Evolutionary conservation across 805 yeast species (phyloP), one percentile per base, ranked within the genome.

Genomic region (Pichia nakasei): DNA sequence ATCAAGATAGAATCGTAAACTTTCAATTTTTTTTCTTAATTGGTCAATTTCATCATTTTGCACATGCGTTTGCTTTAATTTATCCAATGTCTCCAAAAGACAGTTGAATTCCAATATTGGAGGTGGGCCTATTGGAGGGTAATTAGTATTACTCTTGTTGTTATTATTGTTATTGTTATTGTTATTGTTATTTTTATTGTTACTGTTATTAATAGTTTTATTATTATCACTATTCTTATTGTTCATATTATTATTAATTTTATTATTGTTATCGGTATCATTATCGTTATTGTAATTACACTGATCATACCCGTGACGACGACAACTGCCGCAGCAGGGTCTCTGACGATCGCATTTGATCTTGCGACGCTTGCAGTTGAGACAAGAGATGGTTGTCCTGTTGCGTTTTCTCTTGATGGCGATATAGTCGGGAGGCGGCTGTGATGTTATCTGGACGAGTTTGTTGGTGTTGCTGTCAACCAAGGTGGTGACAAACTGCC

Each of bases 331-430:
- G 47, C 70, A 65, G 15, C 45, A 47, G 9, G 69, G 70, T 52
- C 58, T 56, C 9, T 37, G 42, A 22, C 66, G 51, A 45, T 65
- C 68, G 51, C 70, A 65, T 45, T 70, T 72, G 15, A 74, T 75
- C 49, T 74, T 74, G 43, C 76, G 58, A 52, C 69, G 63, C 46
- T 76, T 65, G 52, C 80, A 74, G 37, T 67, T 50, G 41, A 56
- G 38, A 48, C 65, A 60, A 5, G 64, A 60, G 1, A 72, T 60
- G 4, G 77, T 72, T 5, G 68, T 69, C 52, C 78, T 64, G 54
- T 73, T 72, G 50, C 78, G 61, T 48, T 63, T 68, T 46, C 68
- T 56, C 42, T 50, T 47, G 12, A 26, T 32, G 3, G 39, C 41
- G 6, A 37, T 39, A 29, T 41, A 41, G 20, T 45, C 44, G 4